A percentile compares a stretch with the other conserved stretches of the same genome.
Evolutionary conservation across 352 stramenopile species (phyloP).

Genomic region (Phytophthora pluvialis): DNA sequence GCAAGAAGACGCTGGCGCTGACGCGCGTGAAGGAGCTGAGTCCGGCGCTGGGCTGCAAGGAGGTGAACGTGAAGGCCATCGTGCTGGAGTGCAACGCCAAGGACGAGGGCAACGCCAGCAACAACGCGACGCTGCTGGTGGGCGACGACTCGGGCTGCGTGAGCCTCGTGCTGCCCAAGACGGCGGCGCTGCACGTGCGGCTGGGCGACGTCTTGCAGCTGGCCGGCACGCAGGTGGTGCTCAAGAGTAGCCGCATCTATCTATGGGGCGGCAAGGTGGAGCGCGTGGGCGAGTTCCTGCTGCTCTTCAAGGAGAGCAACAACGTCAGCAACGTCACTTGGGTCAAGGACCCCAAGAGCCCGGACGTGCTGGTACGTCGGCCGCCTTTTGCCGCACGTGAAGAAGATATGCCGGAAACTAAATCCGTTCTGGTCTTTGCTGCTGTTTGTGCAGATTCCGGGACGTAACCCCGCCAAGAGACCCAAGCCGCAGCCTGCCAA

Average conservation of each 20-base stretch:
- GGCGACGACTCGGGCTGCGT: slow-evolving; percentile 84
- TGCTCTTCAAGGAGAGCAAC: slow-evolving; percentile 86
- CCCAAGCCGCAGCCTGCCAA: slow-evolving; percentile 46
- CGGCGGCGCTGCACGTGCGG: slow-evolving; percentile 66
- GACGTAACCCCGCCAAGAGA: slow-evolving; percentile 64
- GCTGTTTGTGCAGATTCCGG: slow-evolving; percentile 46
- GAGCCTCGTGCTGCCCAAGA: slow-evolving; percentile 82
- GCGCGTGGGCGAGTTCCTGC: slow-evolving; percentile 83
- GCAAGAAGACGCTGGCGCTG: slow-evolving; percentile 62
- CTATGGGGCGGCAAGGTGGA: slow-evolving; percentile 85
- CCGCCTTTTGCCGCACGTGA: neutral
- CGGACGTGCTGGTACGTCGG: slow-evolving; percentile 58
- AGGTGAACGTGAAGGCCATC: slow-evolving; percentile 78
- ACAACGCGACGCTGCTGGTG: slow-evolving; percentile 83
- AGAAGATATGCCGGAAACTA: neutral
- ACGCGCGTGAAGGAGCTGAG: slow-evolving; percentile 79
- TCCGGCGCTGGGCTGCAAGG: slow-evolving; percentile 62
- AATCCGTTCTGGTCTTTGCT: slow-evolving; percentile 3
- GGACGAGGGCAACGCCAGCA: slow-evolving; percentile 74
- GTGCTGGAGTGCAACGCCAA: slow-evolving; percentile 87
- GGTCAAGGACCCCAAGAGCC: slow-evolving; percentile 82
- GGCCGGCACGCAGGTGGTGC: slow-evolving; percentile 67
- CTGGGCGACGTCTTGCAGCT: slow-evolving; percentile 81
- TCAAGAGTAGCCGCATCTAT: slow-evolving; percentile 83
- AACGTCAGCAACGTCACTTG: slow-evolving; percentile 88